Evolutionary conservation across 192 early-diverging fungal species (phyloP).

Genomic region (Gigaspora rosea): DNA sequence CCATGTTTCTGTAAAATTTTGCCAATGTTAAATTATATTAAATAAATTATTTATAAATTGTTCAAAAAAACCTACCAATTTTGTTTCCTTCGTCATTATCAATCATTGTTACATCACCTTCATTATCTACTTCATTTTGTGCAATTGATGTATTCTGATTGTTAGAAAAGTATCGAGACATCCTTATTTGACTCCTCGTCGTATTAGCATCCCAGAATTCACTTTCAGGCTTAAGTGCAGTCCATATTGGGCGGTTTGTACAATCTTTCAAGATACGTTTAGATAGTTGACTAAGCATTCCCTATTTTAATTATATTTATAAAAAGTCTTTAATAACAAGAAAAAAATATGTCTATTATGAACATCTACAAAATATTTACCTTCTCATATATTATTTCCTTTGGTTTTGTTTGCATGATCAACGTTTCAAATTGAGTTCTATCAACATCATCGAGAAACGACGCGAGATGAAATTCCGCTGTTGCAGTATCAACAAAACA

Average conservation of each 20-base stretch:
- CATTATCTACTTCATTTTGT: constrained; percentile 8
- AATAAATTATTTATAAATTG: too few relatives aligned
- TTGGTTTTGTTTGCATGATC: constrained; percentile 88
- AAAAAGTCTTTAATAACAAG: neutral
- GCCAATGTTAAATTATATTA: neutral
- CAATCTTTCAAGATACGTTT: constrained; percentile 51
- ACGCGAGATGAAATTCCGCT: constrained; percentile 83
- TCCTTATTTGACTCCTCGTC: constrained; percentile 63
- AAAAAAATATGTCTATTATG: neutral
- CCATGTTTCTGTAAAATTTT: constrained; percentile 38
- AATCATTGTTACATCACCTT: neutral
- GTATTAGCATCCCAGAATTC: constrained; percentile 69
- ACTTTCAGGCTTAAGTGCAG: constrained; percentile 61
- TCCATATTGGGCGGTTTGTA: constrained; percentile 50
- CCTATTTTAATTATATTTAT: neutral
- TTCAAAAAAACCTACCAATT: neutral
- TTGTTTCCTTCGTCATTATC: constrained; percentile 5
- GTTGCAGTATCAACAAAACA: constrained; percentile 96
- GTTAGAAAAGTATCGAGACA: constrained; percentile 57
- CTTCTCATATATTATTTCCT: constrained; percentile 88
- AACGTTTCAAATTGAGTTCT: constrained; percentile 92
- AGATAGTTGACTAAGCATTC: constrained; percentile 44
- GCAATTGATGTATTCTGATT: constrained; percentile 27
- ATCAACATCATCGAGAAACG: constrained; percentile 82
- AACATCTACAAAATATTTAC: constrained; percentile 24